Base-by-base conservation (phyloP, 306 rosid species). In the Pyrus communis region DNA sequence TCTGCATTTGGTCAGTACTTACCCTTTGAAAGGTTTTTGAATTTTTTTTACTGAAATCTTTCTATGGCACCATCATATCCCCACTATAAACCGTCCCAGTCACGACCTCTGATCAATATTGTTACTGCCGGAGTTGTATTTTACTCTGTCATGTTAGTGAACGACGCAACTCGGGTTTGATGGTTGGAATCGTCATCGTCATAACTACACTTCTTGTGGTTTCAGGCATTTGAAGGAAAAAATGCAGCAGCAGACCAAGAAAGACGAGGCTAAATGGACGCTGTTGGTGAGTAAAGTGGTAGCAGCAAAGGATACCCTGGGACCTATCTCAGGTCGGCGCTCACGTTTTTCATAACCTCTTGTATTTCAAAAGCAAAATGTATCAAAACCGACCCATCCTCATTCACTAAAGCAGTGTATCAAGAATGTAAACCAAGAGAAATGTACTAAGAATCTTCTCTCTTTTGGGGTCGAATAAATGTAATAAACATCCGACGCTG, bases 261-360 rank as follows among this genome's bases (percentile, higher is more conserved):
- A 82, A 76, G 87, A 85, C 21, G 88, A 87, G 68, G 68, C 71
- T 4, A 82, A 58, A 78, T 87, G 91, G 91, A 82, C 71, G 69
- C 51, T 87, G 70, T 77, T 87, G 80, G 88, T 82, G 27, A 80
- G 79, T 75, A 87, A 84, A 68, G 90, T 84, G 54, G 28, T 78
- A 13, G 74, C 82, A 4, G 81, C 83, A 7, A 87, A 49, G 80
- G 71, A 77, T 31, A 40, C 57, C 23, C 22, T 54, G 23, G 77
- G 58, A 31, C 71, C 80, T 27, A 70, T 77, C 75, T 38, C 78
- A 12, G 72, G 57, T 49, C 67, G 12, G 38, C 82, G 30, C 28
- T 69, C 85, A 11, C 51, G 73, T 61, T 76, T 75, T 9, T 27
- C 40, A 28, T 75, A 78, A 79, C 25, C 61, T 18, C 30, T 23